A percentile compares a stretch with the other conserved stretches of the same genome.
Evolutionary conservation across 2,329 filamentous ascomycete genomes (phyloP).

Genomic region (Whalleya microplaca): DNA sequence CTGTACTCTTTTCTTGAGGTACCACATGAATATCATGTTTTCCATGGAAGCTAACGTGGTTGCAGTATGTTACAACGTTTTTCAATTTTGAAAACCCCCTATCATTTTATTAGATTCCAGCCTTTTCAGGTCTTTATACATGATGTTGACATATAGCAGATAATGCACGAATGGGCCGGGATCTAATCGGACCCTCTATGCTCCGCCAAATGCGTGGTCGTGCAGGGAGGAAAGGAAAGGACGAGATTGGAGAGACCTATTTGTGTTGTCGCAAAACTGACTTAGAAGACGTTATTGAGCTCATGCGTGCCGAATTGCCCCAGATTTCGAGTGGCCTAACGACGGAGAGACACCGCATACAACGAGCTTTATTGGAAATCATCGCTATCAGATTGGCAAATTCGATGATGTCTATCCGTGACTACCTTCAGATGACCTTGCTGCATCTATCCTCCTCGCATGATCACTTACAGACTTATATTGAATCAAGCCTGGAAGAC

Average conservation of each 20-base stretch:
- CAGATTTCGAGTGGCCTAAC: conserved; percentile 69
- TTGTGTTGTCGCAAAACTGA: conserved; percentile 72
- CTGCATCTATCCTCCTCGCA: conserved; percentile 61
- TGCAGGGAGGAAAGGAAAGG: conserved; percentile 78
- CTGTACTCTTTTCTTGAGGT: background rate
- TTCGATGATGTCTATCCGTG: conserved; percentile 64
- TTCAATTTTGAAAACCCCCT: background rate
- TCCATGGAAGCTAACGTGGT: background rate
- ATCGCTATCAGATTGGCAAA: conserved; percentile 71
- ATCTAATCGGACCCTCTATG: conserved; percentile 78
- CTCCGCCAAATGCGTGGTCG: conserved; percentile 80
- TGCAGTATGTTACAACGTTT: background rate
- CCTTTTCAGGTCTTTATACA: background rate
- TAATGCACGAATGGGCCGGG: conserved; percentile 74
- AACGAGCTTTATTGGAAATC: conserved; percentile 73
- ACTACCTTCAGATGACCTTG: conserved; percentile 71
- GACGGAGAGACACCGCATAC: conserved; percentile 69
- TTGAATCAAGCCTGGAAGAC: conserved; percentile 63
- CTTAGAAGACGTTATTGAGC: conserved; percentile 68
- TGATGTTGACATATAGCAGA: conserved; percentile 35
- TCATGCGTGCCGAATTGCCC: conserved; percentile 75
- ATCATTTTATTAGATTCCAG: background rate
- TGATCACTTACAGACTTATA: conserved; percentile 53
- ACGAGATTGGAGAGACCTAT: conserved; percentile 77
- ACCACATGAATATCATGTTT: too few relatives aligned